phyloP scores from a whole-genome alignment of 441 rosid genomes.

The Arabidopsis lyrata region DNA sequence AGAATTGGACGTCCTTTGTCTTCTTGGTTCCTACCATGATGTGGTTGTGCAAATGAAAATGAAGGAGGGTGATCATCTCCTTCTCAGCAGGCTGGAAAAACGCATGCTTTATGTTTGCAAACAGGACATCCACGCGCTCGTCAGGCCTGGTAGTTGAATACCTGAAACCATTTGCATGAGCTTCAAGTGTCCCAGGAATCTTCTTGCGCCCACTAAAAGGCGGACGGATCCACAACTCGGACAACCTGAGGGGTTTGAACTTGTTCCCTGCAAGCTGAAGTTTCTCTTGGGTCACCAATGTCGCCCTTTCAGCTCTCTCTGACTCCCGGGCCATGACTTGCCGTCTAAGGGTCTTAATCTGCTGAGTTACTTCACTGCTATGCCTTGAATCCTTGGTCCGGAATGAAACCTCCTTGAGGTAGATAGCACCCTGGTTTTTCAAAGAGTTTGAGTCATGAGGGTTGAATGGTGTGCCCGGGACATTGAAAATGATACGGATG shows the following conservation, averaged over 20 bases:
- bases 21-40: constrained; percentile 92
- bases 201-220: constrained; percentile 83
- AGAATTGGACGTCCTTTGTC: constrained; percentile 92
- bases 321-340: constrained; percentile 82
- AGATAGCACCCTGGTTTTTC: constrained; percentile 69
- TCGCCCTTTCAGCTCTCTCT: constrained; percentile 91
- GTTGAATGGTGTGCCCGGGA: constrained; percentile 75
- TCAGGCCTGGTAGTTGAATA: constrained; percentile 74
- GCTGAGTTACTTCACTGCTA: constrained; percentile 68
- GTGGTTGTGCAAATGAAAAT: constrained; percentile 87
- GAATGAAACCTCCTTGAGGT: constrained; percentile 69
- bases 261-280: constrained; percentile 79
- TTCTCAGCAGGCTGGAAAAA: constrained; percentile 94
- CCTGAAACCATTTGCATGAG: constrained; percentile 81
- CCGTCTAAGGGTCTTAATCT: constrained; percentile 71
- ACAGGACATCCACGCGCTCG: constrained; percentile 83
- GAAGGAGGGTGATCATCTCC: constrained; percentile 88
- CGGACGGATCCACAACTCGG: constrained; percentile 88
- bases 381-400: constrained; percentile 78
- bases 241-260: constrained; percentile 78
- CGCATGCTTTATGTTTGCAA: constrained; percentile 79
- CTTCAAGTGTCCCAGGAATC: constrained; percentile 81
- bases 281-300: constrained; percentile 85
- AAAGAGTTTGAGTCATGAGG: constrained; percentile 61
- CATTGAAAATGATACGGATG: constrained; percentile 70